Percentiles rank a stretch among this genome's conserved stretches.
phyloP scores from a whole-genome alignment of 306 rosid species.

The Dryas alaskensis region DNA sequence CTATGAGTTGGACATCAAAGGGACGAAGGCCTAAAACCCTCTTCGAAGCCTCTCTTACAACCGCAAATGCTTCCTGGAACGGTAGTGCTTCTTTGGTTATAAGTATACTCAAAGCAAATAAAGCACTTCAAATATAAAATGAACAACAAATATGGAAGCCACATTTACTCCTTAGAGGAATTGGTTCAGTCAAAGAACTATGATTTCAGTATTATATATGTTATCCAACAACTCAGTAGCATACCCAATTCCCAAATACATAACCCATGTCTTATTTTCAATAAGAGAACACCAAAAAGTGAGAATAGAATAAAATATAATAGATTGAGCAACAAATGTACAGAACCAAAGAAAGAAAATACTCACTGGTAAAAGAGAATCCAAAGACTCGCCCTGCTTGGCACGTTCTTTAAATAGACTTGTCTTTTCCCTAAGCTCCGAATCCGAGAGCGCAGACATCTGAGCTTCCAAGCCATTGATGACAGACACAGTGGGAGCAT shows the following conservation, averaged over 20 bases:
- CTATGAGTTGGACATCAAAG: constrained; percentile 89
- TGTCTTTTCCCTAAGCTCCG: constrained; percentile 74
- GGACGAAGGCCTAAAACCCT: constrained; percentile 95
- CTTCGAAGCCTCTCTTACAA: constrained; percentile 91
- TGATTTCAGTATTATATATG: neutral
- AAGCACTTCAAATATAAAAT: neutral
- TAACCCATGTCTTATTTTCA: neutral
- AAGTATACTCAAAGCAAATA: neutral
- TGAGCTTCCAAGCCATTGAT: constrained; percentile 64
- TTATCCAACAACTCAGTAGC: neutral
- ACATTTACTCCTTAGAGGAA: neutral
- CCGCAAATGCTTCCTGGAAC: constrained; percentile 88
- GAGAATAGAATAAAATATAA: neutral
- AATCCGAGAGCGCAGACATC: constrained; percentile 74
- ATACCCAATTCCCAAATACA: neutral
- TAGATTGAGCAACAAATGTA: neutral
- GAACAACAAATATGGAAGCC: neutral
- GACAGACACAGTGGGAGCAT: constrained; percentile 57
- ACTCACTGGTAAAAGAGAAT: constrained; percentile 79
- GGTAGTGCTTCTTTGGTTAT: constrained; percentile 10
- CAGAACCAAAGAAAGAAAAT: neutral
- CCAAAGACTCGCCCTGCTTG: constrained; percentile 68
- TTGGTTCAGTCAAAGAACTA: neutral
- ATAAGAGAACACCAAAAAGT: neutral
- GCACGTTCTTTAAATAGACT: constrained; percentile 54